Percentiles rank a stretch among this genome's conserved stretches.
phyloP scores from a whole-genome alignment of 805 yeast genomes.

The Pichia nanzhaoensis region DNA sequence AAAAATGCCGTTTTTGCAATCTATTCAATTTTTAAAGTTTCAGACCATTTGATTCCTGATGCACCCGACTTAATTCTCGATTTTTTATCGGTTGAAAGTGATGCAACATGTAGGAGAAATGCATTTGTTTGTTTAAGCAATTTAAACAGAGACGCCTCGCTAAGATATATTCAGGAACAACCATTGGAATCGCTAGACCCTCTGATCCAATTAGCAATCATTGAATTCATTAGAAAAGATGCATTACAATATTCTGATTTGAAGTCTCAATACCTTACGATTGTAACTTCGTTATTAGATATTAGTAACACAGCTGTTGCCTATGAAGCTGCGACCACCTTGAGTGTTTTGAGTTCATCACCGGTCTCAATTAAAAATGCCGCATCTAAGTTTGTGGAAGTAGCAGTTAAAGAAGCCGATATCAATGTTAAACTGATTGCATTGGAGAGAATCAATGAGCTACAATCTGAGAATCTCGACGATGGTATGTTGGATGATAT shows the following conservation, averaged over 20 bases:
- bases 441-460: constrained; percentile 73
- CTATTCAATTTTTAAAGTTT: constrained; percentile 69
- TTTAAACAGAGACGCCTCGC: constrained; percentile 78
- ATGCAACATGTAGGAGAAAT: constrained; percentile 90
- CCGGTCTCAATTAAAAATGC: constrained; percentile 68
- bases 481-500: constrained; percentile 83
- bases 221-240: constrained; percentile 87
- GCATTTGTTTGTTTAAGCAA: constrained; percentile 85
- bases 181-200: constrained; percentile 67
- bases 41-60: constrained; percentile 88
- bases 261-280: constrained; percentile 61
- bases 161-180: constrained; percentile 71
- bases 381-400: constrained; percentile 77
- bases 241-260: constrained; percentile 57
- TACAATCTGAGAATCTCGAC: constrained; percentile 47
- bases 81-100: constrained; percentile 76
- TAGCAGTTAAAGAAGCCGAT: constrained; percentile 90
- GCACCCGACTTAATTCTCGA: constrained; percentile 78
- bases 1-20: constrained; percentile 95
- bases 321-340: constrained; percentile 86
- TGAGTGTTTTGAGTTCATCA: constrained; percentile 48
- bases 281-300: constrained; percentile 69
- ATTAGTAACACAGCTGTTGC: constrained; percentile 65
- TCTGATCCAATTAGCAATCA: constrained; percentile 77
- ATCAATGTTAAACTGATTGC: constrained; percentile 92